These are phyloP conservation scores for Vicia sativa DNA, from an alignment of 306 rosid species.

Conservation along the genomic window DNA sequence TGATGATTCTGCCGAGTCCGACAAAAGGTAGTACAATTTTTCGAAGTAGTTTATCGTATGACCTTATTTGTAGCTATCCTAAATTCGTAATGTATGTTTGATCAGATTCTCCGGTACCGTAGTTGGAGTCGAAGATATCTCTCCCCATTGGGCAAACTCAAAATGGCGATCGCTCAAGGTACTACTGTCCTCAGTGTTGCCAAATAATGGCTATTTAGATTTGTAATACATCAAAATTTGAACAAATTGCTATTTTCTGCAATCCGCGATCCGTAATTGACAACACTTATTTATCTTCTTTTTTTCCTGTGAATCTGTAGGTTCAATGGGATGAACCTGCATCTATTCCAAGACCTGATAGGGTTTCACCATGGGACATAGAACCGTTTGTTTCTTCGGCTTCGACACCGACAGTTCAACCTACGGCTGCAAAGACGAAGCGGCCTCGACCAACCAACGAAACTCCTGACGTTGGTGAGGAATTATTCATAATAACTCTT, in stretches of 20 bases:
- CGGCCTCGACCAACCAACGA: constrained; percentile 79
- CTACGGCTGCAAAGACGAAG: constrained; percentile 60
- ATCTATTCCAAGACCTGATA: constrained; percentile 76
- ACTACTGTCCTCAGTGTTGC: constrained; percentile 40
- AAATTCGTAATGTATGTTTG: constrained; percentile 25
- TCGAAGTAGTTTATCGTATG: constrained; percentile 2
- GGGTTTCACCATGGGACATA: constrained; percentile 95
- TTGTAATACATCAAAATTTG: neutral
- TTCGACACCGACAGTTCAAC: constrained; percentile 53
- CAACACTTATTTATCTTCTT: neutral
- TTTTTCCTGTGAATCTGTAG: constrained; percentile 45
- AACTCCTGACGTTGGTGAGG: constrained; percentile 56
- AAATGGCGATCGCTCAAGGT: constrained; percentile 91
- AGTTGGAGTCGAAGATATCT: constrained; percentile 76
- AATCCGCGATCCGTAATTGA: neutral
- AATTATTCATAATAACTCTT: constrained; percentile 10
- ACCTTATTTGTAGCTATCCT: constrained; percentile 33
- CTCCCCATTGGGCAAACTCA: constrained; percentile 75
- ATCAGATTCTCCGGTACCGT: constrained; percentile 90
- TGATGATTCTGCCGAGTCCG: constrained; percentile 87
- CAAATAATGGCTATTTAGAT: neutral
- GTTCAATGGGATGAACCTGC: constrained; percentile 98
- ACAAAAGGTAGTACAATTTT: constrained; percentile 68
- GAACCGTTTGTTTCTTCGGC: constrained; percentile 70
- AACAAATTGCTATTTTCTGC: neutral